Evolutionary conservation across 495 filamentous ascomycete genomes (phyloP), one percentile per base, ranked within the genome.

Genomic region (Bathelium albidoporum): DNA sequence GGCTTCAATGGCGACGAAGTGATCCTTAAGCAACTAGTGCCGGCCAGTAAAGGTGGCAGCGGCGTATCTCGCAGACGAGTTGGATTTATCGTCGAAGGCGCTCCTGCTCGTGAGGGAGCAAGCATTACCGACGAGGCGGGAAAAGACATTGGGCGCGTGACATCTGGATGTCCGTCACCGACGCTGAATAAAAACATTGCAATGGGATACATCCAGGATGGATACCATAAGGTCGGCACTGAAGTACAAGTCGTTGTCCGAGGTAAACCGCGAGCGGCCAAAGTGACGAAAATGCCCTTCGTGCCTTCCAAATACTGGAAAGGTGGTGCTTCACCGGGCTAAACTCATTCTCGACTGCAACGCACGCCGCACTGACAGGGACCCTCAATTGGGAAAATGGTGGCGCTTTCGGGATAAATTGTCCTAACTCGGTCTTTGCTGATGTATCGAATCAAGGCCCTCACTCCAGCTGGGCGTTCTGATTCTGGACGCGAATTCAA

Each of bases 231-330:
- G 81, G 79, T 83, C 55, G 95, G 91, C 5, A 97, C 93, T 0
- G 85, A 92, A 73, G 79, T 97, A 1, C 82, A 82, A 20, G 87
- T 96, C 12, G 65, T 89, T 63, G 88, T 98, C 0, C 80, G 94
- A 32, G 94, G 92, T 10, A 90, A 88, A 80, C 76, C 81, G 67
- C 84, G 90, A 69, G 86, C 86, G 79, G 94, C 89, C 0, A 82
- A 79, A 11, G 89, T 97, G 36, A 81, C 83, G 1, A 93, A 91
- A 80, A 96, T 98, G 94, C 95, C 94, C 32, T 98, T 96, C 77
- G 82, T 97, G 59, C 82, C 85, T 60, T 86, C 80, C 66, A 91
- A 89, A 77, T 97, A 95, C 72, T 87, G 58, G 58, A 76, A 65
- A 68, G 70, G 63, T 44, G 65, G 62, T 11, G 55, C 36, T 16